phyloP scores from a whole-genome alignment of 2,329 filamentous ascomycete species.

The Monilinia fructigena region DNA sequence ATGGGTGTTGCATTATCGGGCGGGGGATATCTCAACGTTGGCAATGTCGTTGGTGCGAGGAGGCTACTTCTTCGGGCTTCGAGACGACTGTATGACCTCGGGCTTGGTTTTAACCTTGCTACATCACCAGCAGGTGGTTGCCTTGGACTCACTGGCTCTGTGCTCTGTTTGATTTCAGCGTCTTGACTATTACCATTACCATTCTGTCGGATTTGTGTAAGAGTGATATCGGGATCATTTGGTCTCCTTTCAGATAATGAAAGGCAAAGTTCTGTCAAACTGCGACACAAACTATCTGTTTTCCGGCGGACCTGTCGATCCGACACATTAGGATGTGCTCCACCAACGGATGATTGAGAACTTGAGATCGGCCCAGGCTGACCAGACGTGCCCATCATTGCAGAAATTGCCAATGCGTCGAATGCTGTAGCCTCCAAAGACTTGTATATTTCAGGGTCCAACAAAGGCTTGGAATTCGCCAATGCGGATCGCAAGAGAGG shows the following conservation, averaged over 20 bases:
- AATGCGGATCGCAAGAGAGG: conserved; percentile 80
- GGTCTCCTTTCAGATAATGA: conserved; percentile 65
- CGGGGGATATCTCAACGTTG: conserved; percentile 36
- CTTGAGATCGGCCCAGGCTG: conserved; percentile 68
- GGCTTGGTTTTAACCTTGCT: conserved; percentile 35
- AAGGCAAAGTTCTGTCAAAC: conserved; percentile 87
- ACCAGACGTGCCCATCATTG: conserved; percentile 72
- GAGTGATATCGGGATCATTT: conserved; percentile 32
- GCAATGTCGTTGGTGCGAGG: conserved; percentile 36
- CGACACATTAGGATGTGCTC: conserved; percentile 48
- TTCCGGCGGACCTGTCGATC: conserved; percentile 88
- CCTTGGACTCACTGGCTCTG: conserved; percentile 30
- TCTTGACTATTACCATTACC: conserved; percentile 27
- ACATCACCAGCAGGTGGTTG: conserved; percentile 31
- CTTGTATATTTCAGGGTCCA: conserved; percentile 71
- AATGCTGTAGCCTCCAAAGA: conserved; percentile 77
- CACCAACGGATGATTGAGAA: conserved; percentile 47
- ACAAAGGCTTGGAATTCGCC: conserved; percentile 68
- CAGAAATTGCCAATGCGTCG: conserved; percentile 76
- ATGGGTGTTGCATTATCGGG: conserved; percentile 41
- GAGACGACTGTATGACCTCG: conserved; percentile 39
- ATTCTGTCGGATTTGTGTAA: conserved; percentile 27
- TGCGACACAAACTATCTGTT: conserved; percentile 88
- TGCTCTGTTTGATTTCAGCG: conserved; percentile 27
- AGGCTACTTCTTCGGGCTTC: conserved; percentile 41